Percentiles rank a stretch among this genome's conserved stretches.
These are phyloP conservation scores for Fistulifera pelliculosa DNA, from an alignment of 108 stramenopile species.

Conservation along the genomic window DNA sequence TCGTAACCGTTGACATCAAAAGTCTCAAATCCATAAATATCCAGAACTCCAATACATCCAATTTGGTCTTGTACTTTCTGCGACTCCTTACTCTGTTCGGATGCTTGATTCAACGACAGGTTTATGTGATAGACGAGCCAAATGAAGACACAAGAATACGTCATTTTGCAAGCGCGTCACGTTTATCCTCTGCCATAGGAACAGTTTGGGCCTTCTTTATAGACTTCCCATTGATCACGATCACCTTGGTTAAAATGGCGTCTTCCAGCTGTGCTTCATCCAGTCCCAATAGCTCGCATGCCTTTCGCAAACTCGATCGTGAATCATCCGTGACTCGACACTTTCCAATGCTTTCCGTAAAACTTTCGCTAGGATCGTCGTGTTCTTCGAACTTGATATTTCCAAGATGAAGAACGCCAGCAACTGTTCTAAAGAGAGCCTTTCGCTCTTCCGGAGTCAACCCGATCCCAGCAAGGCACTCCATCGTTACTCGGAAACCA, in stretches of 20 bases:
- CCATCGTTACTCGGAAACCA: slow-evolving; percentile 55
- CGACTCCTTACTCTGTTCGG: neutral
- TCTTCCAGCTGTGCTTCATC: slow-evolving; percentile 50
- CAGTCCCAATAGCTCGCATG: slow-evolving; percentile 64
- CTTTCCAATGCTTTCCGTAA: slow-evolving; percentile 12
- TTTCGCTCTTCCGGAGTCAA: slow-evolving; percentile 45
- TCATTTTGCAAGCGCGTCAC: slow-evolving; percentile 92
- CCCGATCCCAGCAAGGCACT: slow-evolving; percentile 61
- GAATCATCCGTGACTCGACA: slow-evolving; percentile 30
- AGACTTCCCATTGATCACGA: slow-evolving; percentile 66
- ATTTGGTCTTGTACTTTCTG: neutral
- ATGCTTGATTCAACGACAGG: slow-evolving; percentile 35
- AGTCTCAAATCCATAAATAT: slow-evolving; percentile 97
- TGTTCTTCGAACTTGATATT: slow-evolving; percentile 73
- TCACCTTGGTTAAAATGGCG: slow-evolving; percentile 72
- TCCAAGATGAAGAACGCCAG: slow-evolving; percentile 88
- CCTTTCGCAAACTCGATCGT: slow-evolving; percentile 36
- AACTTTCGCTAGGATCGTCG: slow-evolving; percentile 30
- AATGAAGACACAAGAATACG: slow-evolving; percentile 83
- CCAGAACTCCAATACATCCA: slow-evolving; percentile 88
- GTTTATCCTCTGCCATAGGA: slow-evolving; percentile 79
- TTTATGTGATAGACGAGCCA: slow-evolving; percentile 90
- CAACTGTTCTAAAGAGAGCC: slow-evolving; percentile 61
- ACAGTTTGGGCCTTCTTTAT: slow-evolving; percentile 75
- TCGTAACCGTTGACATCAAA: slow-evolving; percentile 93